These are phyloP conservation scores for Tylopilus sp. DNA, from an alignment of 768 basidiomycete species.

Conservation along the genomic window DNA sequence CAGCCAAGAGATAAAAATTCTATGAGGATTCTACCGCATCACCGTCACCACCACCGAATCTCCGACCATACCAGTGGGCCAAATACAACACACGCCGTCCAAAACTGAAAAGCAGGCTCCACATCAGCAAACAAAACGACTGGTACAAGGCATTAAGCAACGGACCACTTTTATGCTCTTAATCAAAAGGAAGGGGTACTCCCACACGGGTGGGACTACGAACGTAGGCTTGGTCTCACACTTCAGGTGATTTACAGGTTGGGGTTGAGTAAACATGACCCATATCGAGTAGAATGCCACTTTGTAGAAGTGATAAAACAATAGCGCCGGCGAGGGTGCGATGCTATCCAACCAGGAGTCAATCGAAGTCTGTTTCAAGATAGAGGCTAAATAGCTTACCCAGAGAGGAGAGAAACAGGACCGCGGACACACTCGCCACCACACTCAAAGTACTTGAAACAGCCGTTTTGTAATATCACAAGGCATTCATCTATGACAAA, in stretches of 20 bases:
- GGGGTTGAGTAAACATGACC: constrained; percentile 73
- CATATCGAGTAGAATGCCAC: constrained; percentile 96
- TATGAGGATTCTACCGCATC: not conserved
- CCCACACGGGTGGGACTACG: constrained; percentile 43
- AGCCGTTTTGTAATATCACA: constrained; percentile 69
- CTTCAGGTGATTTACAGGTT: constrained; percentile 13
- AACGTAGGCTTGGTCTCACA: constrained; percentile 37
- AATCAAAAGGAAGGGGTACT: constrained; percentile 67
- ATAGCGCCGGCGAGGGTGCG: constrained; percentile 70
- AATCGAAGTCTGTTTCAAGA: not conserved
- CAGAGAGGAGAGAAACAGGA: constrained; percentile 87
- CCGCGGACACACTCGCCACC: constrained; percentile 88
- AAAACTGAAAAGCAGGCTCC: constrained; percentile 58
- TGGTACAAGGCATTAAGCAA: constrained; percentile 20
- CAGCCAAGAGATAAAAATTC: not conserved
- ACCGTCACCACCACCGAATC: constrained; percentile 61
- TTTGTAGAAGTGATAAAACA: constrained; percentile 90
- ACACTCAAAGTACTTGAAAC: constrained; percentile 95
- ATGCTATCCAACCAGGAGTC: constrained; percentile 46
- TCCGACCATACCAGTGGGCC: constrained; percentile 87
- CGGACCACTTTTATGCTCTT: constrained; percentile 69
- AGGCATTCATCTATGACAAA: constrained; percentile 56
- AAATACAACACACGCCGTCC: constrained; percentile 88
- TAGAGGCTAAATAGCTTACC: constrained; percentile 44
- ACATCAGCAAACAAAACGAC: not conserved